Evolutionary conservation across 768 basidiomycete genomes (phyloP).

Genomic region (Hericium rajendrae): DNA sequence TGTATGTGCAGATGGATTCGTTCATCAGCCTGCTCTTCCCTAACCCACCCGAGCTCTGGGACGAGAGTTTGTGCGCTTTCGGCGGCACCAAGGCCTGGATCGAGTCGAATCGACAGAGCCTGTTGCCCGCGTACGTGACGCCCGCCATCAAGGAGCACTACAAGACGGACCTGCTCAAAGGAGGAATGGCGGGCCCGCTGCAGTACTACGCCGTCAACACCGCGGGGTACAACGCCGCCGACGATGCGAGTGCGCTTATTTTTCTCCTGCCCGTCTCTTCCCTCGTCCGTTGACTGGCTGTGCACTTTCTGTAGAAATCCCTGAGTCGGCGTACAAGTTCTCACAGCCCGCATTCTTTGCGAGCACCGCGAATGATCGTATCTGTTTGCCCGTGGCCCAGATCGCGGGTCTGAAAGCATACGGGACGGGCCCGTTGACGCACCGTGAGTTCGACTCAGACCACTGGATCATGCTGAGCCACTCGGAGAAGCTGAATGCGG

Average conservation of each 20-base stretch:
- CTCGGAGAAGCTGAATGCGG: conserved; percentile 24
- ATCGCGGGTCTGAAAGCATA: conserved; percentile 18
- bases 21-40: conserved; percentile 27
- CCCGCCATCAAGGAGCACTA: conserved; percentile 21
- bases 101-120: not conserved
- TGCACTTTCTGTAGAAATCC: not conserved
- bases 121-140: not conserved
- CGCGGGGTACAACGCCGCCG: conserved; percentile 20
- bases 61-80: conserved; percentile 25
- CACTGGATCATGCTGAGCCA: conserved; percentile 31
- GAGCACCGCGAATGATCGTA: conserved; percentile 25
- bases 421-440: conserved; percentile 19
- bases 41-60: conserved; percentile 27
- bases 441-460: conserved; percentile 25
- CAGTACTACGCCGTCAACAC: conserved; percentile 27
- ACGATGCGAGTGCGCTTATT: conserved; percentile 21
- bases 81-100: conserved; percentile 25
- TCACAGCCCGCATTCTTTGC: conserved; percentile 29
- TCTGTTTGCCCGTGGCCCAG: conserved; percentile 20
- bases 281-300: not conserved
- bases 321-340: conserved; percentile 15
- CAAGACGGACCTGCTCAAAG: conserved; percentile 14
- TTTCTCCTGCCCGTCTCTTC: not conserved
- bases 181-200: conserved; percentile 24
- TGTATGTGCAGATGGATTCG: conserved; percentile 25